These are phyloP conservation scores for Aspergillus sp. DNA, from an alignment of 2,329 filamentous ascomycete species.

Conservation along the genomic window DNA sequence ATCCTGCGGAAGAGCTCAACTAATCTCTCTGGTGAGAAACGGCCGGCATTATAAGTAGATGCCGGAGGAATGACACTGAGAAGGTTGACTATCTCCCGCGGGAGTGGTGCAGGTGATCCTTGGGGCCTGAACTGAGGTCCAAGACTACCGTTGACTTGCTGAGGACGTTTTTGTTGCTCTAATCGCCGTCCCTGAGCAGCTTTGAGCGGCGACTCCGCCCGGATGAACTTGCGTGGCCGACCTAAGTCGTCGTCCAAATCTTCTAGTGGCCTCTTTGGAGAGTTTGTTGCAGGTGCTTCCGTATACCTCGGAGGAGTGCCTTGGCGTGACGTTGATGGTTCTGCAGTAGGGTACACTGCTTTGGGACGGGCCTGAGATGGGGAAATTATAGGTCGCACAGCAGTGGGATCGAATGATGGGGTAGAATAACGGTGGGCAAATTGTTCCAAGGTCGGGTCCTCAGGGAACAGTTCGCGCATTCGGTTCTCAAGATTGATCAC, in stretches of 20 bases:
- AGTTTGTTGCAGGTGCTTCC: constrained; percentile 32
- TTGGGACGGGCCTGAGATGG: constrained; percentile 70
- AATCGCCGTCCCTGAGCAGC: constrained; percentile 78
- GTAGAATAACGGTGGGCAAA: constrained; percentile 72
- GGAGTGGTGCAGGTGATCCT: constrained; percentile 58
- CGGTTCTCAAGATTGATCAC: constrained; percentile 85
- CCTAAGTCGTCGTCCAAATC: constrained; percentile 65
- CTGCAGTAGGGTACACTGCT: constrained; percentile 26
- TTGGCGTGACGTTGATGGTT: constrained; percentile 21
- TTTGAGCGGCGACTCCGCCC: constrained; percentile 90
- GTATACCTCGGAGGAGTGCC: constrained; percentile 31
- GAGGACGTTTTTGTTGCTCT: constrained; percentile 60
- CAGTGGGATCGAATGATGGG: constrained; percentile 71
- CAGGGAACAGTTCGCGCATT: constrained; percentile 89
- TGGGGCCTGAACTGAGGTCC: constrained; percentile 45
- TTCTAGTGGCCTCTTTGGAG: constrained; percentile 57
- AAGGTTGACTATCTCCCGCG: constrained; percentile 57
- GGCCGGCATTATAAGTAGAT: constrained; percentile 62
- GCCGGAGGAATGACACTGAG: constrained; percentile 69
- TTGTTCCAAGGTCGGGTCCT: constrained; percentile 67
- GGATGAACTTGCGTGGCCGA: constrained; percentile 75
- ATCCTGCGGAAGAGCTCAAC: constrained; percentile 66
- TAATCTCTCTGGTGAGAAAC: constrained; percentile 64
- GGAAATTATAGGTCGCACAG: constrained; percentile 75
- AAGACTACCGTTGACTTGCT: constrained; percentile 23